A percentile compares a stretch with the other conserved stretches of the same genome.
Evolutionary conservation across 495 filamentous ascomycete species (phyloP).

Genomic region (Annulohypoxylon nitens): DNA sequence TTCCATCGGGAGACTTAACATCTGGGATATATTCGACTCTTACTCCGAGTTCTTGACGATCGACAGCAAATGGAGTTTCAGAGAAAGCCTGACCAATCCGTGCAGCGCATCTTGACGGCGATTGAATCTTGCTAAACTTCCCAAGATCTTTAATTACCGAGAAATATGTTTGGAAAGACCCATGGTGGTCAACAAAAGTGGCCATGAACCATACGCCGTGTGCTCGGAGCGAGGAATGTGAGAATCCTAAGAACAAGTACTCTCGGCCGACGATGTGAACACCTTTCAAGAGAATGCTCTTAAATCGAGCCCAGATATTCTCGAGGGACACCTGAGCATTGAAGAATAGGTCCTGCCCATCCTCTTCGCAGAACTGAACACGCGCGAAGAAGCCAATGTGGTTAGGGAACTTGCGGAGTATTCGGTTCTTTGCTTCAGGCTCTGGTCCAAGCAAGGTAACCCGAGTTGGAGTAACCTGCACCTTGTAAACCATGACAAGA

Average conservation of each 20-base stretch:
- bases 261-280: slow-evolving; percentile 73
- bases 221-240: slow-evolving; percentile 75
- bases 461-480: slow-evolving; percentile 75
- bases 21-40: slow-evolving; percentile 57
- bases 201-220: slow-evolving; percentile 83
- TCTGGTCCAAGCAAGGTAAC: slow-evolving; percentile 78
- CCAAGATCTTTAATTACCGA: slow-evolving; percentile 73
- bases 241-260: slow-evolving; percentile 83
- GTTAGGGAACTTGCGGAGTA: slow-evolving; percentile 75
- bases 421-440: slow-evolving; percentile 77
- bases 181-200: slow-evolving; percentile 67
- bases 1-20: slow-evolving; percentile 50
- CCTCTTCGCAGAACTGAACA: slow-evolving; percentile 79
- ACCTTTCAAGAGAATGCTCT: slow-evolving; percentile 64
- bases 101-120: slow-evolving; percentile 81
- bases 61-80: slow-evolving; percentile 72
- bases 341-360: slow-evolving; percentile 72
- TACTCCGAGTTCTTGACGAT: slow-evolving; percentile 53
- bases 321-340: slow-evolving; percentile 67
- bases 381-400: slow-evolving; percentile 76
- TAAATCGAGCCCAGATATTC: slow-evolving; percentile 71
- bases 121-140: slow-evolving; percentile 71
- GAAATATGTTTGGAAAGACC: slow-evolving; percentile 55
- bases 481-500: slow-evolving; percentile 66
- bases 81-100: slow-evolving; percentile 88